Percentiles rank a stretch among this genome's conserved stretches.
phyloP scores from a whole-genome alignment of 2,329 filamentous ascomycete species.

The Penicillium sp. region DNA sequence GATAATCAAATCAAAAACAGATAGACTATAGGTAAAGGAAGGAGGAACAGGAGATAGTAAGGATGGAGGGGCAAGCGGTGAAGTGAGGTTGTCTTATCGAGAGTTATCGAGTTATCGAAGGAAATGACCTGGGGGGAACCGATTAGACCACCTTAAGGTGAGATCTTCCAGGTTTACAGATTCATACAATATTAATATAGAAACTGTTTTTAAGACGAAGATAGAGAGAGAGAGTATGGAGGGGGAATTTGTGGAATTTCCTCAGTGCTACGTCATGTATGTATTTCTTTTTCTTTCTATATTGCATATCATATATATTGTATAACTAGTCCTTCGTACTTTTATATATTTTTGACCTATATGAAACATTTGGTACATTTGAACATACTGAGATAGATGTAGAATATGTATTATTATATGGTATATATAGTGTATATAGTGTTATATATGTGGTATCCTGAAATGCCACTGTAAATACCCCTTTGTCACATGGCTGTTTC shows the following conservation, averaged over 20 bases:
- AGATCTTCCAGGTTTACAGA: neutral
- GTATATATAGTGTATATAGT: neutral
- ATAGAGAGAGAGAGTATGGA: neutral
- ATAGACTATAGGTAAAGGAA: neutral
- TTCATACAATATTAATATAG: neutral
- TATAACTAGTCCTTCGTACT: too few relatives aligned
- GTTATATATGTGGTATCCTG: too few relatives aligned
- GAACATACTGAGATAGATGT: neutral
- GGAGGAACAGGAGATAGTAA: slow-evolving; percentile 6
- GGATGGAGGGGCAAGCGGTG: slow-evolving; percentile 30
- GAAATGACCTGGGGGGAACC: slow-evolving; percentile 13
- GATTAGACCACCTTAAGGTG: neutral
- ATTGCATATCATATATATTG: neutral
- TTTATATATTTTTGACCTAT: neutral
- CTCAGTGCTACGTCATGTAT: slow-evolving; percentile 27
- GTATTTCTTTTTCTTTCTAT: neutral
- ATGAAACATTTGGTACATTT: neutral
- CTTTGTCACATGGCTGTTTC: slow-evolving; percentile 16
- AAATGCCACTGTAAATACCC: neutral
- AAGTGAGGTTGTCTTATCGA: slow-evolving; percentile 24
- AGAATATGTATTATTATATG: neutral
- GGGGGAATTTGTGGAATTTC: slow-evolving; percentile 5
- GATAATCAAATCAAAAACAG: neutral
- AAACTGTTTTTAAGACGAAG: neutral
- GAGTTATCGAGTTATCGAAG: slow-evolving; percentile 15